Percentiles rank a stretch among this genome's conserved stretches.
Conservation (phyloP, 106 monocot species). For the Hemerocallis citrina region DNA sequence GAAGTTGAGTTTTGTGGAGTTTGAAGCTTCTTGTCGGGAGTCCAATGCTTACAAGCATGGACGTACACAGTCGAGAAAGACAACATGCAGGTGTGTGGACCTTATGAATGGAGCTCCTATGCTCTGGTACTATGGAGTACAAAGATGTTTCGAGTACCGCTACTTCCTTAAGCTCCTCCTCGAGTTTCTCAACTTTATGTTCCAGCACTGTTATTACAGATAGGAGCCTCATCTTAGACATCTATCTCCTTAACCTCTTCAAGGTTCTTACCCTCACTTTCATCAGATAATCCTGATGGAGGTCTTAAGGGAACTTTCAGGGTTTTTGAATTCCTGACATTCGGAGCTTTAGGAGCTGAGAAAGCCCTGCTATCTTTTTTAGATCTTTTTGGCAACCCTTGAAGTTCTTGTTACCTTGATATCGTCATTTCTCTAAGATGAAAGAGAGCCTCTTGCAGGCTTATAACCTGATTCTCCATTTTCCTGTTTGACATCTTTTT, state of each 20-base stretch:
- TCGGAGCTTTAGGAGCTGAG: slow-evolving; percentile 17
- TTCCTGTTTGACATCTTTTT: slow-evolving; percentile 31
- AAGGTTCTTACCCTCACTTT: slow-evolving; percentile 41
- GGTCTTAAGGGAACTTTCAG: slow-evolving; percentile 22
- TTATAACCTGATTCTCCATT: slow-evolving; percentile 58
- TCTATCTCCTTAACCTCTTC: slow-evolving; percentile 61
- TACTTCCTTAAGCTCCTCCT: slow-evolving; percentile 84
- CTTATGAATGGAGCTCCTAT: slow-evolving; percentile 83
- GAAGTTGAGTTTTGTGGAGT: too few relatives aligned
- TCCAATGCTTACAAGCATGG: slow-evolving; percentile 80
- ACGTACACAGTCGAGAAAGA: slow-evolving; percentile 70
- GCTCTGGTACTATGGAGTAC: slow-evolving; percentile 79
- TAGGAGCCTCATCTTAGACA: slow-evolving; percentile 33
- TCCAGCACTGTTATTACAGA: slow-evolving; percentile 37
- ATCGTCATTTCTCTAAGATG: slow-evolving; percentile 42
- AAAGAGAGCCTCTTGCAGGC: slow-evolving; percentile 54
- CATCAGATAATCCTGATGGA: slow-evolving; percentile 61
- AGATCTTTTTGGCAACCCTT: slow-evolving; percentile 52
- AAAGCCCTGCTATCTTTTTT: slow-evolving; percentile 25
- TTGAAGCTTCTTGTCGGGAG: slow-evolving; percentile 41
- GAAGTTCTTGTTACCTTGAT: slow-evolving; percentile 40
- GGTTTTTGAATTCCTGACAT: slow-evolving; percentile 29
- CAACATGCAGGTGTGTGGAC: slow-evolving; percentile 82
- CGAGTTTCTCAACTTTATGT: slow-evolving; percentile 71
- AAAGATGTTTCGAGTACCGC: slow-evolving; percentile 95